These are phyloP conservation scores for Apocynum venetum DNA, from an alignment of 257 asterid genomes.

Conservation along the genomic window DNA sequence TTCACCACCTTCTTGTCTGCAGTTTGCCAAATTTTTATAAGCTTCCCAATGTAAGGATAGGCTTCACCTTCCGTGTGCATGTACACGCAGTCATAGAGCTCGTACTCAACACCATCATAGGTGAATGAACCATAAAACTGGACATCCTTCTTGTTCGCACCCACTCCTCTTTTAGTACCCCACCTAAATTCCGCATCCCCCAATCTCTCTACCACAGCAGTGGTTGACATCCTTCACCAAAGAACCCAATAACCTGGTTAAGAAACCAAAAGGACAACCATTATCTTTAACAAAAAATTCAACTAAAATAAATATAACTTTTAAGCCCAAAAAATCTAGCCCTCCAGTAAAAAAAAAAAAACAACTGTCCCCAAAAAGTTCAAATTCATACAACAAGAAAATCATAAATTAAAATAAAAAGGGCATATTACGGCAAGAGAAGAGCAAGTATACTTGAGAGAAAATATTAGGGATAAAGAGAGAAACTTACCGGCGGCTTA, in stretches of 20 bases:
- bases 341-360: slow-evolving; percentile 18
- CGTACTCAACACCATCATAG: slow-evolving; percentile 62
- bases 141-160: slow-evolving; percentile 41
- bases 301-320: not conserved
- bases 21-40: slow-evolving; percentile 68
- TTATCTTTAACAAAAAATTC: not conserved
- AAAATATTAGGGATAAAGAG: not conserved
- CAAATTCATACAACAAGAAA: not conserved
- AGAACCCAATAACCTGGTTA: not conserved
- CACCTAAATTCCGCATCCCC: slow-evolving; percentile 53
- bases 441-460: not conserved
- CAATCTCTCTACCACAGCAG: slow-evolving; percentile 15
- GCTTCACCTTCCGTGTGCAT: slow-evolving; percentile 44
- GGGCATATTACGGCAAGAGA: not conserved
- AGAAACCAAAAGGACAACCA: not conserved
- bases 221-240: not conserved
- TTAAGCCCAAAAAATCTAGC: not conserved
- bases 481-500: not conserved
- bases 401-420: no score
- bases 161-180: slow-evolving; percentile 54
- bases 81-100: slow-evolving; percentile 58
- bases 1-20: slow-evolving; percentile 47
- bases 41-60: slow-evolving; percentile 62
- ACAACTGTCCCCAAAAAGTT: not conserved
- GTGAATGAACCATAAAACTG: slow-evolving; percentile 66